Evolutionary conservation across 2,329 filamentous ascomycete species (phyloP).

Genomic region (Hypoxylon sp.): DNA sequence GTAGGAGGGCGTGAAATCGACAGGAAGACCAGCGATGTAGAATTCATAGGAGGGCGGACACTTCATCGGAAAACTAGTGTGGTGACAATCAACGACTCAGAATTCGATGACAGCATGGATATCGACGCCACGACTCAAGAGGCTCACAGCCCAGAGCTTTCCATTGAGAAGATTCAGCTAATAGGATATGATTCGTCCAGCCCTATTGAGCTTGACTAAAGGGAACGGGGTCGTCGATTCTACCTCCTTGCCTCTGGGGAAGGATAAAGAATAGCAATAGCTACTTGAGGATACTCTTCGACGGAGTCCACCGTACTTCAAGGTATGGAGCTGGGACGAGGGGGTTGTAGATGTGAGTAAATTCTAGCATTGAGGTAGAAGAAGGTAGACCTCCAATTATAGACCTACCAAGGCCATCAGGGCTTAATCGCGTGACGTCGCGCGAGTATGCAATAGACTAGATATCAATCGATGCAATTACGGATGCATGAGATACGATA

Average conservation of each 20-base stretch:
- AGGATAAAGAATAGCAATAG: neutral
- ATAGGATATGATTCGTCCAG: slow-evolving; percentile 12
- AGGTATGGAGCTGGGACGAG: too few relatives aligned
- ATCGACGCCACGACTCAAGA: slow-evolving; percentile 42
- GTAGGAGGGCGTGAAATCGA: slow-evolving; percentile 34
- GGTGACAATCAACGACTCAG: slow-evolving; percentile 30
- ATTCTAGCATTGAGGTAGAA: neutral
- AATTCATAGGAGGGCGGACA: slow-evolving; percentile 42
- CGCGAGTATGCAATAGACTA: slow-evolving; percentile 7
- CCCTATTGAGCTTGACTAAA: slow-evolving; percentile 37
- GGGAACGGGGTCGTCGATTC: neutral
- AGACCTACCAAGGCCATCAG: neutral
- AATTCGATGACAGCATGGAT: slow-evolving; percentile 43
- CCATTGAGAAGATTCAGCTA: slow-evolving; percentile 27
- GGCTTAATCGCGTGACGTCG: neutral
- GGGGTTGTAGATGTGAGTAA: neutral
- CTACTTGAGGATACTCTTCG: neutral
- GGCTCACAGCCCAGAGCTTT: slow-evolving; percentile 19
- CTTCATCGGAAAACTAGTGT: slow-evolving; percentile 18
- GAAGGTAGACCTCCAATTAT: neutral
- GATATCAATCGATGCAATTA: slow-evolving; percentile 2
- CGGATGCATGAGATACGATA: slow-evolving; percentile 6
- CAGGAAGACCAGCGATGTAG: slow-evolving; percentile 28
- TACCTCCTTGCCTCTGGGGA: neutral
- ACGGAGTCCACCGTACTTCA: neutral